Conservation (phyloP, 176 grass and related monocot genomes). For the Phragmites australis region DNA sequence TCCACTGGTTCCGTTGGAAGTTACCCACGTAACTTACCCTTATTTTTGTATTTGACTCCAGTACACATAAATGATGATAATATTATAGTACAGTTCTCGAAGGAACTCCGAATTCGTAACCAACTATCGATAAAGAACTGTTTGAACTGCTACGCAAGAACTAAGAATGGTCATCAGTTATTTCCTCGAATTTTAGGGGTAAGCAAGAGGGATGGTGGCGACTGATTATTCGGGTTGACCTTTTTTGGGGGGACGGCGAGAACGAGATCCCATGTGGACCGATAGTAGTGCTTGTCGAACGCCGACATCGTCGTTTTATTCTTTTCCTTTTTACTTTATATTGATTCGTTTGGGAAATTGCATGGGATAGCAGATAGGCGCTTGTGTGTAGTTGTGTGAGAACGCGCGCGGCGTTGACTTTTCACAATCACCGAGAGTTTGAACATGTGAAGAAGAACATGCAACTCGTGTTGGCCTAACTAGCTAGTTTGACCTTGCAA, state of each 20-base stretch:
- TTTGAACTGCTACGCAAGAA: conserved; percentile 45
- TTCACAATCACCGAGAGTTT: conserved; percentile 21
- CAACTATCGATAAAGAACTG: conserved; percentile 8
- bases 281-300: conserved; percentile 6
- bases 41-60: not conserved
- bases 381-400: conserved; percentile 1
- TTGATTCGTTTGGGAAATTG: conserved; percentile 20
- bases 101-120: not conserved
- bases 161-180: not conserved
- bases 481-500: not conserved
- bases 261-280: conserved; percentile 23
- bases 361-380: not conserved
- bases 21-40: conserved; percentile 16
- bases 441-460: conserved; percentile 38
- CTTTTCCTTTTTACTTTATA: conserved; percentile 34
- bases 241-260: not conserved
- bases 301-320: conserved; percentile 43
- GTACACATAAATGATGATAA: conserved; percentile 19
- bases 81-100: not conserved
- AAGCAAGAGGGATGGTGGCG: not conserved
- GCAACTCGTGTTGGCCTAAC: not conserved
- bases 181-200: not conserved
- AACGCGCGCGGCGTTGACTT: conserved; percentile 42
- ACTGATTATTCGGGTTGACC: conserved; percentile 30
- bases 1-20: not conserved